Conservation (phyloP, 2,329 filamentous ascomycete species). For the Sporothrix phasma region DNA sequence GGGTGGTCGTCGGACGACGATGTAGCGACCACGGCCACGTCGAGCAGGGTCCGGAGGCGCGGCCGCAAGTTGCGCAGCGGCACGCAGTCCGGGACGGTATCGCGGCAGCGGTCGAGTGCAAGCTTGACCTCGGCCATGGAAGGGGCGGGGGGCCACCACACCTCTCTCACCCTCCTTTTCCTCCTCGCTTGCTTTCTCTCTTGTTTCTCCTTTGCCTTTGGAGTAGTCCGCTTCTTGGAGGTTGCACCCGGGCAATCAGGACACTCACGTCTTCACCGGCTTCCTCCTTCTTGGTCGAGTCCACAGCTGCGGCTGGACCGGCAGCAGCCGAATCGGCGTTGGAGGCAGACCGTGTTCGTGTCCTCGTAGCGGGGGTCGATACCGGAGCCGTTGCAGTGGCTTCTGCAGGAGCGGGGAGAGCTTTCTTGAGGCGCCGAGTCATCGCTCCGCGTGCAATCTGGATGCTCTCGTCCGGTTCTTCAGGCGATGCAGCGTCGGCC, state of each 20-base stretch:
- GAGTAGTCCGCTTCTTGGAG: background rate
- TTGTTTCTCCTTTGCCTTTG: background rate
- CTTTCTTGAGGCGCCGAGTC: conserved; percentile 7
- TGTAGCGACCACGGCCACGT: conserved; percentile 47
- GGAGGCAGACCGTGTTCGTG: background rate
- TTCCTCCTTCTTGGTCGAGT: background rate
- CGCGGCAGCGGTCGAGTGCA: conserved; percentile 38
- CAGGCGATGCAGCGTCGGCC: background rate
- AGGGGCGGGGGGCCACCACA: background rate
- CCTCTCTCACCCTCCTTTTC: background rate
- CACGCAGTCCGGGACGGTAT: conserved; percentile 43
- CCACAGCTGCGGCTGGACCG: background rate
- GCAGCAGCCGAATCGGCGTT: no score
- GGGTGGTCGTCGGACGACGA: conserved; percentile 28
- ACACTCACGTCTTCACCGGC: conserved; percentile 9
- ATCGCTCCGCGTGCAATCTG: conserved; percentile 19
- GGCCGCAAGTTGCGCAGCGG: conserved; percentile 43
- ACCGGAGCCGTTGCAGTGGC: background rate
- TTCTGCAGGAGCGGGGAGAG: background rate
- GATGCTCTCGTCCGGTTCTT: conserved; percentile 10
- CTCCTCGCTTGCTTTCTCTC: background rate
- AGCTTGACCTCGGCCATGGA: conserved; percentile 33
- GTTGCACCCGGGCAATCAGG: conserved; percentile 8
- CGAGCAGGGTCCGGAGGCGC: conserved; percentile 38
- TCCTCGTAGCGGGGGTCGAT: background rate